Evolutionary conservation across 1,284 basidiomycete genomes (phyloP).

Genomic region (Irpex sp.): DNA sequence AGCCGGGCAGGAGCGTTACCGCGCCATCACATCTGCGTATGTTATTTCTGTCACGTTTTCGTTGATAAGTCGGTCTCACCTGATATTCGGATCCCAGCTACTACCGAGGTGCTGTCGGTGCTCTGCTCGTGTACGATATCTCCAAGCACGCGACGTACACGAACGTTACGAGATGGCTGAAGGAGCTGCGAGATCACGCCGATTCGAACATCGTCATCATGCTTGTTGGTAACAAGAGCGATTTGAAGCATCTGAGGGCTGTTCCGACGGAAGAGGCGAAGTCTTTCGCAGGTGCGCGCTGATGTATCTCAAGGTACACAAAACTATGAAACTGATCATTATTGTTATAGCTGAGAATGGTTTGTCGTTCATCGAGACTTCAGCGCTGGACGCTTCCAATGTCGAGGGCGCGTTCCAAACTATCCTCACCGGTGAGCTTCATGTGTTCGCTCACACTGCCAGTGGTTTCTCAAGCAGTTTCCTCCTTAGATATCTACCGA

Average conservation of each 20-base stretch:
- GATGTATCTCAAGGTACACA: neutral
- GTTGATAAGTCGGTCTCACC: neutral
- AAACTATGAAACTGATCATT: neutral
- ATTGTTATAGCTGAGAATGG: conserved; percentile 67
- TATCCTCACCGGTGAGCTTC: conserved; percentile 80
- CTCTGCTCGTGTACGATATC: conserved; percentile 90
- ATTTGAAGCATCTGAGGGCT: conserved; percentile 95
- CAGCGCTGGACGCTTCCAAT: conserved; percentile 98
- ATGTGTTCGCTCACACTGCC: neutral
- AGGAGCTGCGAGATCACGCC: conserved; percentile 94
- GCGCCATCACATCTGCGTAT: conserved; percentile 96
- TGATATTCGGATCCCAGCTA: conserved; percentile 52
- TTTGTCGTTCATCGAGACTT: conserved; percentile 97
- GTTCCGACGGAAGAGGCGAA: conserved; percentile 96
- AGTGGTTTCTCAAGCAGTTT: neutral
- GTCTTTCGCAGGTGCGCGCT: conserved; percentile 71
- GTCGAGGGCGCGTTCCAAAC: conserved; percentile 98
- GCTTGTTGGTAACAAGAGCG: conserved; percentile 96
- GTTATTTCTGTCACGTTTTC: conserved; percentile 26
- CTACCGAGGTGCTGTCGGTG: conserved; percentile 97
- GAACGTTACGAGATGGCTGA: conserved; percentile 97
- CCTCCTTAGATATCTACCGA: conserved; percentile 81
- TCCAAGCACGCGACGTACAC: conserved; percentile 95
- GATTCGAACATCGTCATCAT: conserved; percentile 94
- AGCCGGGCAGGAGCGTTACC: conserved; percentile 99